Percentiles rank a stretch among this genome's conserved stretches.
phyloP scores from a whole-genome alignment of 1,284 basidiomycete species.

The Singerocomus inundabilis region DNA sequence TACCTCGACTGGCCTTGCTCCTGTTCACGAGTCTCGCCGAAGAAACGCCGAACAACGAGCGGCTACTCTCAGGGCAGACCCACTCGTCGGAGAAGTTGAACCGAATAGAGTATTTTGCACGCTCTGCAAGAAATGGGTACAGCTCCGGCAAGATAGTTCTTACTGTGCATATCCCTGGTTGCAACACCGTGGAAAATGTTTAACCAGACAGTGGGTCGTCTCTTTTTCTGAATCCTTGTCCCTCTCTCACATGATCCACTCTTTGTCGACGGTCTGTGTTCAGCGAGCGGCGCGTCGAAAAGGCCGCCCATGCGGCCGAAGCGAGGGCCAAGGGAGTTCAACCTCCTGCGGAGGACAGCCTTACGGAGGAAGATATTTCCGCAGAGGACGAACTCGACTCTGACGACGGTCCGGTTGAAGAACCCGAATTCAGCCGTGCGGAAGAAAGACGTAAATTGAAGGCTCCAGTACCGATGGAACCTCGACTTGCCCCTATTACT shows the following conservation, averaged over 20 bases:
- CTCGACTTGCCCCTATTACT: conserved; percentile 15
- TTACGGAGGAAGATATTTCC: conserved; percentile 28
- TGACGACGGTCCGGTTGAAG: conserved; percentile 36
- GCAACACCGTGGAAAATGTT: conserved; percentile 71
- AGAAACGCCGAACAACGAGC: conserved; percentile 74
- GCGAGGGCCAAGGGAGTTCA: conserved; percentile 29
- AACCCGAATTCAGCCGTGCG: conserved; percentile 17
- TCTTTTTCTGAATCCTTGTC: conserved; percentile 4
- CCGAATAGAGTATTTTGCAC: conserved; percentile 72
- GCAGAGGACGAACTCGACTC: conserved; percentile 44
- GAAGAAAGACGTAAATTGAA: conserved; percentile 32
- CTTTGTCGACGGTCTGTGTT: too few relatives aligned
- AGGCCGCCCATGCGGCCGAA: conserved; percentile 37
- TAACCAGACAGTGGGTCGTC: conserved; percentile 58
- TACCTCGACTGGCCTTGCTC: conserved; percentile 48
- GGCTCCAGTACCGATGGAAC: conserved; percentile 28
- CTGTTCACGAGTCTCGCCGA: conserved; percentile 60
- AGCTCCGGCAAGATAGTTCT: conserved; percentile 66
- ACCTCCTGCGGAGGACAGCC: conserved; percentile 24
- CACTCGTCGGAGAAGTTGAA: conserved; percentile 63
- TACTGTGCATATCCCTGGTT: conserved; percentile 78
- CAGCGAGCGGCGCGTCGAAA: conserved; percentile 52
- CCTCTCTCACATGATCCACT: conserved; percentile 13
- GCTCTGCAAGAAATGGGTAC: conserved; percentile 75
- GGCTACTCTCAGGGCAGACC: conserved; percentile 61